These are phyloP conservation scores for Prunus davidiana DNA, from an alignment of 306 rosid genomes.

Conservation along the genomic window DNA sequence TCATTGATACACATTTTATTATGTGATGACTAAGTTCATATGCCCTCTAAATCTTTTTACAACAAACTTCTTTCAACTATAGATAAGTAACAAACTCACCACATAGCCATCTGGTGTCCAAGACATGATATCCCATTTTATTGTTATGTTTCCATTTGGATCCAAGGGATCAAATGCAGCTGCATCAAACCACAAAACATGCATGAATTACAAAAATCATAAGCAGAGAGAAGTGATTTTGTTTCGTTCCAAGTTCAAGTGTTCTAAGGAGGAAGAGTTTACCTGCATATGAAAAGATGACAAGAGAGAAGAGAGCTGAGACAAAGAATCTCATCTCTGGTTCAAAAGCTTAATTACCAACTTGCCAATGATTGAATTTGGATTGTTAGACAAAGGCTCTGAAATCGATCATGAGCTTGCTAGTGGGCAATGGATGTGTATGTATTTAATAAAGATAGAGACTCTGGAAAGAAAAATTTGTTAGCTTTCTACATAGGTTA, in stretches of 20 bases:
- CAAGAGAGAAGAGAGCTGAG: conserved; percentile 45
- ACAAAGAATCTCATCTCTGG: conserved; percentile 44
- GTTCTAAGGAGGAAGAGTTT: conserved; percentile 5
- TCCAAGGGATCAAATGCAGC: conserved; percentile 92
- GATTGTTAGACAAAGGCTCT: neutral
- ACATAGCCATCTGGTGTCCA: conserved; percentile 96
- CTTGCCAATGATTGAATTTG: neutral
- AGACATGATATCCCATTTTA: conserved; percentile 91
- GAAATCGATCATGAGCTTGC: conserved; percentile 4
- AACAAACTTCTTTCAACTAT: neutral
- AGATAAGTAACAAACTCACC: conserved; percentile 36
- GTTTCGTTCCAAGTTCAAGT: neutral
- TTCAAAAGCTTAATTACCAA: neutral
- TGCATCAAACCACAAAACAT: conserved; percentile 24
- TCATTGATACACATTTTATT: neutral
- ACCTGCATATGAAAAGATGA: conserved; percentile 57
- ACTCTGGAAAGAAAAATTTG: conserved; percentile 21
- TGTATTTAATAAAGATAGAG: conserved; percentile 20
- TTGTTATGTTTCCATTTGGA: conserved; percentile 84
- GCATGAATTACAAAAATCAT: neutral
- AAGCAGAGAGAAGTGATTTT: neutral
- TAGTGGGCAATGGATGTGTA: conserved; percentile 16
- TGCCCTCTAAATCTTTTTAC: neutral
- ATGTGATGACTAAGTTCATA: neutral
- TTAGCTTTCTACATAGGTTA: conserved; percentile 24